Percentiles rank a stretch among this genome's conserved stretches.
phyloP scores from a whole-genome alignment of 805 yeast genomes.

The Candida incommunis region DNA sequence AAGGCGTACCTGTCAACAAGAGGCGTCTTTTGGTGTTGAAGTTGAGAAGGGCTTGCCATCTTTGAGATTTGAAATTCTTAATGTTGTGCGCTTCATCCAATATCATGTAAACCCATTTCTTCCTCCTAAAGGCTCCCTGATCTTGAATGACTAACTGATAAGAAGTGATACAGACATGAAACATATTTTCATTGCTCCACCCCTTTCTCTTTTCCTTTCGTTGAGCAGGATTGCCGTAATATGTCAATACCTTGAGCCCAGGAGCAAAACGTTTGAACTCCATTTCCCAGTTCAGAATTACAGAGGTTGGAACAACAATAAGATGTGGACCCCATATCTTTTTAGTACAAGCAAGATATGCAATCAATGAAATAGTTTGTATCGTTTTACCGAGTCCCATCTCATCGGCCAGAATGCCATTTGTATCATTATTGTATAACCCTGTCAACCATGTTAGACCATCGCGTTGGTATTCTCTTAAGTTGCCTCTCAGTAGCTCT shows the following conservation, averaged over 20 bases:
- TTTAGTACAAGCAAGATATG: slow-evolving; percentile 86
- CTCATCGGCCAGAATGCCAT: slow-evolving; percentile 96
- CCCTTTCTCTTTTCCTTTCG: slow-evolving; percentile 92
- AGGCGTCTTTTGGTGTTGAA: slow-evolving; percentile 85
- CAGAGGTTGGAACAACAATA: slow-evolving; percentile 94
- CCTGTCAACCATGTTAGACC: slow-evolving; percentile 97
- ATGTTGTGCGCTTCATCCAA: slow-evolving; percentile 97
- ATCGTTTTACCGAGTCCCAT: slow-evolving; percentile 97
- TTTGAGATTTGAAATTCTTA: slow-evolving; percentile 86
- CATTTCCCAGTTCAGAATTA: slow-evolving; percentile 98
- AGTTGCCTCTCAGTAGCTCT: slow-evolving; percentile 53
- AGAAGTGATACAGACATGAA: slow-evolving; percentile 94
- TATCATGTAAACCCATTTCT: slow-evolving; percentile 93
- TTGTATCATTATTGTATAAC: slow-evolving; percentile 78
- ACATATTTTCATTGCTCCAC: slow-evolving; percentile 92
- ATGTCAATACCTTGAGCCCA: slow-evolving; percentile 88
- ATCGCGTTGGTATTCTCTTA: slow-evolving; percentile 87
- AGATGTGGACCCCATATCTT: slow-evolving; percentile 97
- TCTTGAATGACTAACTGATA: slow-evolving; percentile 97
- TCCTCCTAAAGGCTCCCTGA: slow-evolving; percentile 82
- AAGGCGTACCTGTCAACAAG: slow-evolving; percentile 89
- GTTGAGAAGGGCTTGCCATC: slow-evolving; percentile 93
- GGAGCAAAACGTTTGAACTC: slow-evolving; percentile 97
- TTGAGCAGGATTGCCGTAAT: slow-evolving; percentile 94
- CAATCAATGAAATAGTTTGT: slow-evolving; percentile 77